Percentiles rank a stretch among this genome's conserved stretches.
phyloP scores from a whole-genome alignment of 225 moss, liverwort and hornwort species.

The Straminergon stramineum region DNA sequence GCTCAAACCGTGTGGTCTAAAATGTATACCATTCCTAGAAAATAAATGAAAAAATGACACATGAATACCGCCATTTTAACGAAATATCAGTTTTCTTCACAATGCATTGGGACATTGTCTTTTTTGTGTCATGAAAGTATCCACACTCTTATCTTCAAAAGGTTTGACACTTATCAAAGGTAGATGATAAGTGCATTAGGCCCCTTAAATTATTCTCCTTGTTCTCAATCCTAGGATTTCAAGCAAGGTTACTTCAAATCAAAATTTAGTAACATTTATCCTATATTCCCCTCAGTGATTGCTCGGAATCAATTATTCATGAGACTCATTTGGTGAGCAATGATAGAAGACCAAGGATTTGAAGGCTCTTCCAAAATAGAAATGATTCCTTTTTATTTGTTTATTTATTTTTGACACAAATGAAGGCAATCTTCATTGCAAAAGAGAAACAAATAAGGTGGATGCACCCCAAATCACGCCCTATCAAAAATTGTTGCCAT shows the following conservation, averaged over 20 bases:
- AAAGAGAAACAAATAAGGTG: neutral
- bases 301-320: neutral
- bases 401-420: neutral
- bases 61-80: too few species aligned
- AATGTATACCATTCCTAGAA: too few species aligned
- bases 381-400: too few species aligned
- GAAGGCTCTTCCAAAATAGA: neutral
- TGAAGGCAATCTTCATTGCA: neutral
- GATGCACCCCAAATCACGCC: fast-evolving
- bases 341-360: neutral
- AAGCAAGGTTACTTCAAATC: neutral
- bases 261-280: neutral
- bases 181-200: neutral
- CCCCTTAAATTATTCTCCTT: neutral
- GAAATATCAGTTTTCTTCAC: too few species aligned
- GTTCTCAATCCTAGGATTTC: neutral
- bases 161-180: neutral
- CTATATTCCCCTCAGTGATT: neutral
- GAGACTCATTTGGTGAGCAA: neutral
- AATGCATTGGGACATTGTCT: neutral
- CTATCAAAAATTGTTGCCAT: fast-evolving
- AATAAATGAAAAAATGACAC: too few species aligned
- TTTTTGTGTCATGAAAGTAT: neutral
- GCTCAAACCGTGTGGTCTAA: too few species aligned
- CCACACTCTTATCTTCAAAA: fast-evolving